Evolutionary conservation across 75 land plant genomes (phyloP), one percentile per base, ranked within the genome.

Genomic region (Isoetes taiwanensis): DNA sequence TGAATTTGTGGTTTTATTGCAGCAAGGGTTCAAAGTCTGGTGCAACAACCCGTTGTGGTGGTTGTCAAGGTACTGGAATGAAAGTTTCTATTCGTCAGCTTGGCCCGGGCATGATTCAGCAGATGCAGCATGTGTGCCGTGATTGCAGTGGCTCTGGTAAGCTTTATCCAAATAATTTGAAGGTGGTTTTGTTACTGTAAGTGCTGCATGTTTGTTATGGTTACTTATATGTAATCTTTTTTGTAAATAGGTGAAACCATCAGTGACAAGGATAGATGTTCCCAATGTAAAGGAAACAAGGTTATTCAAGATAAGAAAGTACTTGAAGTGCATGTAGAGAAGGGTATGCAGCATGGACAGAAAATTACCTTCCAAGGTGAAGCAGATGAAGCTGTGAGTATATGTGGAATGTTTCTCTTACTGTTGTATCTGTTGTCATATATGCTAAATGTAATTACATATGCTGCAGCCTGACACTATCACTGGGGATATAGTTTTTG

Each of bases 321-420:
- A 5, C 41, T 87, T 12, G 94, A 87, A 64, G 94, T 87, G 3
- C 26, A 53, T 27, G 94, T 87, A 5, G 94, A 84, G 68, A 87
- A 87, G 72, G 94, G 94, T 12, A 87, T 87, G 94, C 94, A 78
- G 59, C 74, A 87, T 70, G 76, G 78, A 12, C 94, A 87, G 64
- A 87, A 71, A 56, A 81, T 87, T 20, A 85, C 85, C 23, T 87
- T 87, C 73, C 78, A 78, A 39, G 90, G 90, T n/a, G 88, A 84
- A 60, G 88, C 88, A 20, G 88, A 84, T 67, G 91, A 86, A 56
- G 87, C 91, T 52, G 91, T 86, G 70, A 40, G 72, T 4, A 10
- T 37, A 10, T 10, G 9, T 17, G n/a, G n/a, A n/a, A n/a, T 20
- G 8, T 48, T n/a, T n/a, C n/a, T n/a, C n/a, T n/a, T n/a, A n/a